Percentiles rank a stretch among this genome's conserved stretches.
These are phyloP conservation scores for Pascua sp. DNA, from an alignment of 1,284 basidiomycete genomes.

Conservation along the genomic window DNA sequence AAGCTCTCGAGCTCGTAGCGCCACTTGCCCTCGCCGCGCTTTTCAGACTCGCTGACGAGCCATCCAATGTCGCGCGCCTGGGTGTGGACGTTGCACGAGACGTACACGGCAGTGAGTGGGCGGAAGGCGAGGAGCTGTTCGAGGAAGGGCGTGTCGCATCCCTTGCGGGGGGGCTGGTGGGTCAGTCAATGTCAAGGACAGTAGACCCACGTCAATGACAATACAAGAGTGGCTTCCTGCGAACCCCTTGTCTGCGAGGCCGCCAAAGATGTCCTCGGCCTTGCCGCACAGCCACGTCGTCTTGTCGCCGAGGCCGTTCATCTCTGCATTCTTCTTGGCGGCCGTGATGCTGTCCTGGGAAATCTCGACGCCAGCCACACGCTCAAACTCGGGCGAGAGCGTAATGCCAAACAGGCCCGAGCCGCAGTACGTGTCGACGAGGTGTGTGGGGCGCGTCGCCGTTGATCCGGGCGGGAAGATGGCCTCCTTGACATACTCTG, in stretches of 20 bases:
- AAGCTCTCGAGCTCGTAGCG: slow-evolving; percentile 66
- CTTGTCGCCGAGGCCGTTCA: slow-evolving; percentile 59
- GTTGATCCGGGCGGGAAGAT: slow-evolving; percentile 56
- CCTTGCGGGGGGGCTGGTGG: slow-evolving; percentile 79
- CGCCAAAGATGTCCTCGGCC: slow-evolving; percentile 57
- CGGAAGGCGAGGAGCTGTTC: slow-evolving; percentile 71
- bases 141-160: slow-evolving; percentile 78
- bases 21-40: slow-evolving; percentile 22
- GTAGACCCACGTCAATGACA: slow-evolving; percentile 46
- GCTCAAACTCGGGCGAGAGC: slow-evolving; percentile 70
- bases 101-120: slow-evolving; percentile 73
- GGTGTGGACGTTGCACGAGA: slow-evolving; percentile 79
- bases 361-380: slow-evolving; percentile 88
- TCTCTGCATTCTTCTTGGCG: slow-evolving; percentile 72
- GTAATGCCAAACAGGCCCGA: slow-evolving; percentile 88
- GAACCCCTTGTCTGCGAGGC: slow-evolving; percentile 37
- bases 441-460: slow-evolving; percentile 60
- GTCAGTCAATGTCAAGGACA: neutral
- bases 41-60: slow-evolving; percentile 22
- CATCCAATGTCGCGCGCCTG: slow-evolving; percentile 42
- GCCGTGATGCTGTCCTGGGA: slow-evolving; percentile 67
- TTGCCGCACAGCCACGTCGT: slow-evolving; percentile 55
- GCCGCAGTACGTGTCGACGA: slow-evolving; percentile 87
- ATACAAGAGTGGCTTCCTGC: slow-evolving; percentile 42
- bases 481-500: slow-evolving; percentile 72